Evolutionary conservation across 2,329 filamentous ascomycete species (phyloP), one percentile per base, ranked within the genome.

Genomic region (Metarhizium rileyi): DNA sequence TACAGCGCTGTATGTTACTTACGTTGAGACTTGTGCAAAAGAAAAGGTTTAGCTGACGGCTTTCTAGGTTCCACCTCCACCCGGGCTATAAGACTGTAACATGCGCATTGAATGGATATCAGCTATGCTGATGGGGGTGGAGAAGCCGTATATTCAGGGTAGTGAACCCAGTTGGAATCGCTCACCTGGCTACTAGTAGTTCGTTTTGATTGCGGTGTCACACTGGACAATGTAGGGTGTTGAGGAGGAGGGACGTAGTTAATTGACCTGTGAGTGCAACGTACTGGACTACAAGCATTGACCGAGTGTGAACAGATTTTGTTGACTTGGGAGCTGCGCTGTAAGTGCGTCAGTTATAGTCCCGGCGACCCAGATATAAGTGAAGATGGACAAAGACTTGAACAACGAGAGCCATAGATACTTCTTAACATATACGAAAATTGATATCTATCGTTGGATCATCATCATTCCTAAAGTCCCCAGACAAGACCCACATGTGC

Each of bases 1-100:
- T 89, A 87, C 62, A 81, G 77, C 57, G 74, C 82, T 58, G 84
- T 86, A 77, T 58, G 80, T 70, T 12, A n/a, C 16, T 25, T 18
- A 14, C 9, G 16, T 5, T 9, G n/a, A n/a, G n/a, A n/a, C n/a
- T 38, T 38, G 35, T 20, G 20, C n/a, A 38, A 22, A 38, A 20
- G n/a, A 2, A 16, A 6, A 5, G 12, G 25, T 9, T 14, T 20
- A 4, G 30, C 38, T 22, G 40, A 38, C 35, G 35, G 20, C 12
- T 25, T 35, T 40, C 22, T 56, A 79, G 75, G 74, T 79, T 22
- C 77, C 77, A 28, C 76, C 76, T 49, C 77, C 76, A 12, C 76
- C 76, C 4, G 76, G 77, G n/a, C 68, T 80, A 43, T 79, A 59
- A 60, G 48, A 49, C 48, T 30, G 40, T 27, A 38, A 46, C 36